Conservation (phyloP, 305 asterid species). For the Fraxinus xanthoxyloides region DNA sequence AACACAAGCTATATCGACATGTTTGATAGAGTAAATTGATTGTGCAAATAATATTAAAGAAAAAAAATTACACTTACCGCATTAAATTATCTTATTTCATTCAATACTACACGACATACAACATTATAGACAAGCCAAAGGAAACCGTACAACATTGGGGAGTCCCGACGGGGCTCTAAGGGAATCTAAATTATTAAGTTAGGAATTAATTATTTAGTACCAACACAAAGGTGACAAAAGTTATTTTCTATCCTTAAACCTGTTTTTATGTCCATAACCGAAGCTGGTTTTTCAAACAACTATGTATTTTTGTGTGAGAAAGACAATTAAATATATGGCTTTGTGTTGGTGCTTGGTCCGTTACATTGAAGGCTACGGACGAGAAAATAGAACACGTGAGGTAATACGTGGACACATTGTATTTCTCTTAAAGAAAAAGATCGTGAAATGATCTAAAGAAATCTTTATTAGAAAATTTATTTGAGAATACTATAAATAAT, state of each 20-base stretch:
- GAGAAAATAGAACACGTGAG: neutral
- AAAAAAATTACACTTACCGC: neutral
- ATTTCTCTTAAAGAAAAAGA: neutral
- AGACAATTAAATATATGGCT: neutral
- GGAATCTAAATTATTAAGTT: neutral
- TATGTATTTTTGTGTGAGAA: neutral
- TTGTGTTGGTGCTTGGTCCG: neutral
- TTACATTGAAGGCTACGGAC: neutral
- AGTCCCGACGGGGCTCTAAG: neutral
- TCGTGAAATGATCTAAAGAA: neutral
- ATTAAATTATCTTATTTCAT: neutral
- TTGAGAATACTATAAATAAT: neutral
- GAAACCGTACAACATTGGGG: neutral
- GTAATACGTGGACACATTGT: neutral
- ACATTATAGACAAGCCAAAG: conserved; percentile 6
- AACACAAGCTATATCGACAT: neutral
- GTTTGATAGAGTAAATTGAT: neutral
- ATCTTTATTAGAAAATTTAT: neutral
- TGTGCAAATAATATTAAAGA: neutral
- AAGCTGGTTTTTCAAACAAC: neutral
- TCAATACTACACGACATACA: neutral
- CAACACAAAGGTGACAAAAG: neutral
- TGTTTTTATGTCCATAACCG: neutral
- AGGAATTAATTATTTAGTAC: neutral
- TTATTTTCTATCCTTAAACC: neutral